Evolutionary conservation across 2,329 filamentous ascomycete species (phyloP).

Genomic region (Scolecobasidium constrictum): DNA sequence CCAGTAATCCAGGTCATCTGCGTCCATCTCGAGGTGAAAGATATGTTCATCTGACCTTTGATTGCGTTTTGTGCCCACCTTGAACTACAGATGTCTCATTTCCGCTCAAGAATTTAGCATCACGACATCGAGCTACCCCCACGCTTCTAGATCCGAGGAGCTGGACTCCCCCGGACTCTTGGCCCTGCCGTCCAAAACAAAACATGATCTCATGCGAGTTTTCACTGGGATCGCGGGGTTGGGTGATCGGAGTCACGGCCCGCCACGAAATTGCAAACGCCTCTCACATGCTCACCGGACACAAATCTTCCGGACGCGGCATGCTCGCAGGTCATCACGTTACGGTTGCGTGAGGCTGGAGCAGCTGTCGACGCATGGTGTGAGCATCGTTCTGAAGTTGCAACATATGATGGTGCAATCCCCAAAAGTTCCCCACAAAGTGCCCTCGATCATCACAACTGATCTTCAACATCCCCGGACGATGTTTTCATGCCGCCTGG

Average conservation of each 20-base stretch:
- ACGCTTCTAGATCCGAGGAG: not conserved
- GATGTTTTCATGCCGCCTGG: no score
- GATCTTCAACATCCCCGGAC: no score
- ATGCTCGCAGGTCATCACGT: no score
- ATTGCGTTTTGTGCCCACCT: not conserved
- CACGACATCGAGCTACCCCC: not conserved
- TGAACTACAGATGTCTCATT: not conserved
- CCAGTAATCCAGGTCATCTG: no score
- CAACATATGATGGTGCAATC: no score
- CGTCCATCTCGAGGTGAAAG: no score
- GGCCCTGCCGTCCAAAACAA: not conserved
- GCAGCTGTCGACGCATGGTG: no score
- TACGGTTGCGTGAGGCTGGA: no score
- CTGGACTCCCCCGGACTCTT: not conserved
- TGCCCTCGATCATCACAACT: no score
- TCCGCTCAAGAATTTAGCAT: not conserved
- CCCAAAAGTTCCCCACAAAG: no score
- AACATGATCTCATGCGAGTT: slow-evolving; percentile 1
- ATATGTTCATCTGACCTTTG: no score
- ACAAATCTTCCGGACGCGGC: slow-evolving; percentile 17
- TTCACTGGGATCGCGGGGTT: not conserved
- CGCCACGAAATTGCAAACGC: not conserved
- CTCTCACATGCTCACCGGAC: not conserved
- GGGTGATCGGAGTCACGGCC: not conserved
- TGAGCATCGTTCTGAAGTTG: no score